phyloP scores from a whole-genome alignment of 2,329 filamentous ascomycete species.

The Xenoacremonium recifei region DNA sequence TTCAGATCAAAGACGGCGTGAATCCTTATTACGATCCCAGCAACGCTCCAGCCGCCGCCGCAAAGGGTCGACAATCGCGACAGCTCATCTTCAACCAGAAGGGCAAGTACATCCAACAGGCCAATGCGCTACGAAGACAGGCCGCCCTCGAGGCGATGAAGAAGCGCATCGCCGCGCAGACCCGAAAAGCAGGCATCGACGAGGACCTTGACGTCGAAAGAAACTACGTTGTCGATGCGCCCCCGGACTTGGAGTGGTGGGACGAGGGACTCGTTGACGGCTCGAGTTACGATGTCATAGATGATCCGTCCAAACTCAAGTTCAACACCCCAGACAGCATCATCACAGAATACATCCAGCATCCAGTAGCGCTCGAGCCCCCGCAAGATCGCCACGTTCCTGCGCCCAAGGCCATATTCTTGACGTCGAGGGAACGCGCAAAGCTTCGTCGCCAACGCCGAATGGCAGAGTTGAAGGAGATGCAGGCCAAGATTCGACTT shows the following conservation, averaged over 20 bases:
- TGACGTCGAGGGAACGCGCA: slow-evolving; percentile 87
- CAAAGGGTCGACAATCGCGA: slow-evolving; percentile 67
- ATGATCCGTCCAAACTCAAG: slow-evolving; percentile 65
- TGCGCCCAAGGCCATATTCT: slow-evolving; percentile 82
- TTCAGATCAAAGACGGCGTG: slow-evolving; percentile 6
- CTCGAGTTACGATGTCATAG: slow-evolving; percentile 69
- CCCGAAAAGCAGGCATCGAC: slow-evolving; percentile 88
- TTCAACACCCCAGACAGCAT: slow-evolving; percentile 78
- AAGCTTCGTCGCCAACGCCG: slow-evolving; percentile 87
- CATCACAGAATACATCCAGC: slow-evolving; percentile 87
- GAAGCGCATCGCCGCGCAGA: slow-evolving; percentile 82
- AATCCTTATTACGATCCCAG: slow-evolving; percentile 85
- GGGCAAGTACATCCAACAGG: slow-evolving; percentile 96
- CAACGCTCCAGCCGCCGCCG: slow-evolving; percentile 55
- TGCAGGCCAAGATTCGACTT: slow-evolving; percentile 91
- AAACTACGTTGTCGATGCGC: slow-evolving; percentile 78
- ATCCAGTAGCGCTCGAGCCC: slow-evolving; percentile 86
- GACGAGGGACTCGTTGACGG: slow-evolving; percentile 83
- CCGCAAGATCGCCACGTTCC: slow-evolving; percentile 84
- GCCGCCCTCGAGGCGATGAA: slow-evolving; percentile 92
- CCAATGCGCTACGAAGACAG: slow-evolving; percentile 82
- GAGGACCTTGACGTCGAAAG: slow-evolving; percentile 88
- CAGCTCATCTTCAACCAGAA: slow-evolving; percentile 90
- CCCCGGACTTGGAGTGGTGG: slow-evolving; percentile 95
- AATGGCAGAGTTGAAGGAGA: slow-evolving; percentile 91